These are phyloP conservation scores for Capsicum pubescens DNA, from an alignment of 257 asterid genomes.

Conservation along the genomic window DNA sequence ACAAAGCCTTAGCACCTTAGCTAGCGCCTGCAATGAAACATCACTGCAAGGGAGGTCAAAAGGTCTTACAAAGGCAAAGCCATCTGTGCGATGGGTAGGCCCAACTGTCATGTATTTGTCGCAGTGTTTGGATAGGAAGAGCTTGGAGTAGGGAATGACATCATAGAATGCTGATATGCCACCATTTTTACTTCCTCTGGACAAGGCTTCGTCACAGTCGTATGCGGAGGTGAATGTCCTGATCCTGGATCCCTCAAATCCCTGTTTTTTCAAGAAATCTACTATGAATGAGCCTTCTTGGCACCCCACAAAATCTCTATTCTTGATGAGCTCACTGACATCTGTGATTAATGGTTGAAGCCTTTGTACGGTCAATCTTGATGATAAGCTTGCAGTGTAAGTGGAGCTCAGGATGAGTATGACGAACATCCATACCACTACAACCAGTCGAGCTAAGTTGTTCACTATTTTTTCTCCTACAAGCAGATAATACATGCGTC, in stretches of 20 bases:
- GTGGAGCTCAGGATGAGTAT: constrained; percentile 25
- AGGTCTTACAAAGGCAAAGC: constrained; percentile 28
- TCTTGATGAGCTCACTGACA: constrained; percentile 17
- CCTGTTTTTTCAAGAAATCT: constrained; percentile 14
- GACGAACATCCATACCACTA: constrained; percentile 23
- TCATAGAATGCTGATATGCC: constrained; percentile 30
- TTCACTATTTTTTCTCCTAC: constrained; percentile 27
- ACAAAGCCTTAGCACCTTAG: background rate
- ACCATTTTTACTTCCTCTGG: constrained; percentile 27
- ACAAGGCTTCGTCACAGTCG: constrained; percentile 18
- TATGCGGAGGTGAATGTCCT: constrained; percentile 27
- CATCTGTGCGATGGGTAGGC: constrained; percentile 26
- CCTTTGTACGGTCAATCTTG: constrained; percentile 24
- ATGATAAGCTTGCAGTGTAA: constrained; percentile 29
- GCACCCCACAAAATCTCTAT: constrained; percentile 17
- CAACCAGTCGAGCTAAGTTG: constrained; percentile 28
- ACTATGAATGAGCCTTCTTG: constrained; percentile 28
- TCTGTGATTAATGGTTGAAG: constrained; percentile 22
- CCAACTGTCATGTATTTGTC: constrained; percentile 27
- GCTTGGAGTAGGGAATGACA: constrained; percentile 30
- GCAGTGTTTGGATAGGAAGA: constrained; percentile 22
- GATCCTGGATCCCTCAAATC: constrained; percentile 23
- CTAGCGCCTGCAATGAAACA: background rate
- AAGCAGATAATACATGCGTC: background rate
- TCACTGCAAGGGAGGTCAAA: background rate